Conservation (phyloP, 1,139 yeast genomes). For the Pichia sp. region DNA sequence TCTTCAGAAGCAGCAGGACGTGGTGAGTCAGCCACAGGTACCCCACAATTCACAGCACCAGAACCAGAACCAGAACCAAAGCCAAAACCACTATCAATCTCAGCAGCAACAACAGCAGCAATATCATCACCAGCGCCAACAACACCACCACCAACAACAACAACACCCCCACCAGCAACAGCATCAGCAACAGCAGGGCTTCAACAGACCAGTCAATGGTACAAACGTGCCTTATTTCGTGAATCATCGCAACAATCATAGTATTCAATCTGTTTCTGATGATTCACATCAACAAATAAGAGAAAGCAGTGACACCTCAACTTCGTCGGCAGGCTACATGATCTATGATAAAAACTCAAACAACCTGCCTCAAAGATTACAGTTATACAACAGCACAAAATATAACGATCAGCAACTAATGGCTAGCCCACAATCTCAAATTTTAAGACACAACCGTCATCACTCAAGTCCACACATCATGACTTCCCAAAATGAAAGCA, state of each 20-base stretch:
- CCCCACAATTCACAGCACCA: neutral
- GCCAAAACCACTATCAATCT: neutral
- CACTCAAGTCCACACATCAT: conserved; percentile 12
- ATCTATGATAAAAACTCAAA: conserved; percentile 2
- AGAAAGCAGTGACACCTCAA: conserved; percentile 37
- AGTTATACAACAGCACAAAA: neutral
- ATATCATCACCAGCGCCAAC: no score
- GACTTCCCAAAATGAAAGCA: neutral
- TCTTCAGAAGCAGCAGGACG: conserved; percentile 12
- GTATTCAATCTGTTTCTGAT: conserved; percentile 29
- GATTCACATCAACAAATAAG: conserved; percentile 31
- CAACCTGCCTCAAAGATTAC: neutral
- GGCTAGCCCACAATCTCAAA: neutral
- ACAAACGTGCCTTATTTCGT: conserved; percentile 7
- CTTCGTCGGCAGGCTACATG: conserved; percentile 32
- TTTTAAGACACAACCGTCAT: conserved; percentile 5
- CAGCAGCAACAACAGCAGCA: conserved; percentile 5
- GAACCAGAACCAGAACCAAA: no score
- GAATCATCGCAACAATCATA: conserved; percentile 20
- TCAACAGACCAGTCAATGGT: neutral
- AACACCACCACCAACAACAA: conserved; percentile 18
- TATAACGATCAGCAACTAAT: neutral
- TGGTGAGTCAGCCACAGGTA: neutral
- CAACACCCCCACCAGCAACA: conserved; percentile 17
- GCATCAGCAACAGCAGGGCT: conserved; percentile 17